Evolutionary conservation across 495 filamentous ascomycete species (phyloP), one percentile per base, ranked within the genome.

Genomic region (Staphylotrichum longicolle): DNA sequence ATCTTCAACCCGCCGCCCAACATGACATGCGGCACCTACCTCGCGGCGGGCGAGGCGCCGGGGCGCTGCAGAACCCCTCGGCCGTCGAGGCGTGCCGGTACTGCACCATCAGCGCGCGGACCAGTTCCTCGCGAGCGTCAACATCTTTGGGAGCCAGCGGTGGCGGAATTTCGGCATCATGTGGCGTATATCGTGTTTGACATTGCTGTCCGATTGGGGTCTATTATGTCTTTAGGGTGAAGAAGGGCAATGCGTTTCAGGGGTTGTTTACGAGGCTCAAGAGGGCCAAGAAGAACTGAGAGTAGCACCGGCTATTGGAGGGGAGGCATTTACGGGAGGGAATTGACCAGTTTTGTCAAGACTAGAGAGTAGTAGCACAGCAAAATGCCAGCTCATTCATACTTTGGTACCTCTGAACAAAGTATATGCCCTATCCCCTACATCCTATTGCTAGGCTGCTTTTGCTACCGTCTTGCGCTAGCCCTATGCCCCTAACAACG

Each of bases 151-250:
- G 70, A 63, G 47, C 20, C 68, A 82, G 34, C 66, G 81, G 61
- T 85, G 82, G 81, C 69, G 81, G 27, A 83, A 85, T 54, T 85
- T 73, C 60, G 82, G 81, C 2, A 70, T 83, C 14, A 75, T 80
- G 41, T 85, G 80, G 79, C 74, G 7, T 84, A 82, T 52, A 80
- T 83, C 50, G 66, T 74, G 0, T 82, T 84, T 66, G 79, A 84
- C 58, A 72, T 83, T 54, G 63, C 72, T 6, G 72, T 76, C 6
- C 81, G 0, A 76, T 85, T 20, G 45, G 68, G 32, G 61, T 81
- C 27, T 85, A 85, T 63, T 85, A 80, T 58, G 62, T 81, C 35
- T 82, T 83, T 64, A 70, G 82, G 2, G 81, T 84, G 1, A 63
- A 47, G 46, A 41, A 53, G 42, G 59, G 35, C 40, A 27, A 27